phyloP scores from a whole-genome alignment of 2,329 filamentous ascomycete genomes.

The Myriosclerotinia curreyana region DNA sequence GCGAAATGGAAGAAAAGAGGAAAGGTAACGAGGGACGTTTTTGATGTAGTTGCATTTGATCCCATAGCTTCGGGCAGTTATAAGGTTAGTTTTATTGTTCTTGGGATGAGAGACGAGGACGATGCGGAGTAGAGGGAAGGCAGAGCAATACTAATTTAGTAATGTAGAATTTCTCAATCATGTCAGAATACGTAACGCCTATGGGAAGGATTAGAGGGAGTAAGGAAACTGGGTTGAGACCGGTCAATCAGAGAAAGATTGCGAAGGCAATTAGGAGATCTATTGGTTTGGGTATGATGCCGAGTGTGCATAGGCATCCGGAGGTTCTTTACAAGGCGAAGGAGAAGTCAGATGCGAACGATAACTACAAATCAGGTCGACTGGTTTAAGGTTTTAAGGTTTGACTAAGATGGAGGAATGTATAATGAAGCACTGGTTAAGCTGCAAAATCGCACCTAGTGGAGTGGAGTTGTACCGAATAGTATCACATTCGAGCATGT shows the following conservation, averaged over 20 bases:
- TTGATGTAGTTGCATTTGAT: slow-evolving; percentile 76
- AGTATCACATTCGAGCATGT: not conserved
- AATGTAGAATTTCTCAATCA: slow-evolving; percentile 80
- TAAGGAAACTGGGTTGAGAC: slow-evolving; percentile 73
- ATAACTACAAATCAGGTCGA: not conserved
- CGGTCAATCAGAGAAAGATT: slow-evolving; percentile 88
- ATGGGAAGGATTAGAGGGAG: slow-evolving; percentile 82
- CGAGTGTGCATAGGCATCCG: slow-evolving; percentile 85
- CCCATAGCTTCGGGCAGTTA: slow-evolving; percentile 81
- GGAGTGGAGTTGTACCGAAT: not conserved
- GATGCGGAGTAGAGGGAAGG: not conserved
- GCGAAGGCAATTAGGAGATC: slow-evolving; percentile 88
- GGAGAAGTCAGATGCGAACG: slow-evolving; percentile 16
- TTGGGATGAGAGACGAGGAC: no score
- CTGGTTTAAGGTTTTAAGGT: not conserved
- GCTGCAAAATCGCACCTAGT: not conserved
- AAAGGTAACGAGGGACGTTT: slow-evolving; percentile 61
- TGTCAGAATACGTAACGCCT: slow-evolving; percentile 81
- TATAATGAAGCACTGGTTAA: not conserved
- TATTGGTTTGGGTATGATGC: slow-evolving; percentile 87
- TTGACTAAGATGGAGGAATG: not conserved
- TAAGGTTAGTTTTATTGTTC: slow-evolving; percentile 59
- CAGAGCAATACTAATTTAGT: slow-evolving; percentile 14
- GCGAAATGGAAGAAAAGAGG: slow-evolving; percentile 68
- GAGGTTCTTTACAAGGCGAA: slow-evolving; percentile 57